Evolutionary conservation across 768 basidiomycete species (phyloP), one percentile per base, ranked within the genome.

Genomic region (Psilocybe azurescens): DNA sequence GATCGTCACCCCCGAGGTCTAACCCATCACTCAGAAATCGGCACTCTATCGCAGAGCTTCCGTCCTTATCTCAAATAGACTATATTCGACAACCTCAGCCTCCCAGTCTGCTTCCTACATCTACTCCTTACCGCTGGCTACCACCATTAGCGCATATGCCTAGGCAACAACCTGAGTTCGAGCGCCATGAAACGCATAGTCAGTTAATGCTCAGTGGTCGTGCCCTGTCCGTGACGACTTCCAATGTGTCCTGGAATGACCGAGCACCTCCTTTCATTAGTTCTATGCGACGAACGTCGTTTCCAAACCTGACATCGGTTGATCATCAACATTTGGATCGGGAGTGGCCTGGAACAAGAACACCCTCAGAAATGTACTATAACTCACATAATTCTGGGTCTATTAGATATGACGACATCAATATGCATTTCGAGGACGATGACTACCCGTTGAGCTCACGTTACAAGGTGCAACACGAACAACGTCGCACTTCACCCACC

Each of bases 281-380:
- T 53, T 56, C 65, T 9, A 63, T 68, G 52, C 63, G 65, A 20
- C 56, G 63, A 24, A 66, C 68, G 6, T 67, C 65, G 16, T 67
- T 53, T 51, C 68, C 63, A 13, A 66, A 54, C 46, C 32, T 69
- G 11, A 29, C 36, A 49, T 49, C 44, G 20, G 55, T 33, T 24
- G 47, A 50, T 29, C 18, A 20, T 8, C 46, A 49, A 49, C 46
- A 33, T 24, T 9, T 49, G 6, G 11, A 29, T 4, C 32, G 33
- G 29, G 52, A 32, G 13, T 33, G 32, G 10, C 10, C 5, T 28
- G 36, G 50, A 46, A 46, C 38, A 44, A 41, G 56, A 20, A 49
- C 13, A 14, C 28, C 46, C 5, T 48, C 18, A 30, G 36, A 38
- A n/a, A 20, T 30, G 18, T n/a, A 47, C 24, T 16, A 18, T 8